Base-by-base conservation (phyloP, 768 basidiomycete genomes). In the Trametes villosa region DNA sequence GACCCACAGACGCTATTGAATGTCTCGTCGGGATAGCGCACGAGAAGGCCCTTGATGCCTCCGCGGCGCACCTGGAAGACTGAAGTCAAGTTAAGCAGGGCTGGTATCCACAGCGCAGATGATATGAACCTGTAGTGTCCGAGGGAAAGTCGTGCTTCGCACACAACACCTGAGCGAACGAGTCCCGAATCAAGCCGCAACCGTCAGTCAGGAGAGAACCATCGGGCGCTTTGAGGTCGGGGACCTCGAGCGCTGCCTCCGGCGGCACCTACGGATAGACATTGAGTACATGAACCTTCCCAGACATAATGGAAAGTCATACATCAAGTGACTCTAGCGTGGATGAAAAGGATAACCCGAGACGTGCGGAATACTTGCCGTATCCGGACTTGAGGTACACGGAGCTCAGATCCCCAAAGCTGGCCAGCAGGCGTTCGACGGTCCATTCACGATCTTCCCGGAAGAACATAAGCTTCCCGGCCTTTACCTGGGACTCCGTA, bases 301-400 rank as follows among this genome's bases (percentile, higher is more conserved):
- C 17, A 18, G 17, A 13, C 15, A 46, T 12, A 38, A 20, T 50
- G n/a, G 2, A 5, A 7, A 20, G 36, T 26, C 62, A 47, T 33
- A 64, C 66, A 49, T 67, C 63, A 26, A 64, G 34, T n/a, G 66
- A 64, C 31, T 60, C 47, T 26, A 60, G 36, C 26, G 63, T 64
- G 26, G 60, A 64, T 11, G 63, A 67, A 54, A 67, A 67, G 13
- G 66, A 67, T 5, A 67, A 57, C 7, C 60, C 63, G 1, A 64
- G 60, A 18, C 63, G 63, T 9, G 66, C 66, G 31, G 57, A 50
- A 48, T 64, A 67, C 31, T 64, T 64, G 24, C 66, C 63, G 50
- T 64, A 64, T 22, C 66, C 63, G 36, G 42, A 59, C 3, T 45
- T 50, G 13, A 48, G 42, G 52, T 51, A 67, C 24, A 67, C 63